These are phyloP conservation scores for Sequoiadendron giganteum DNA, from an alignment of 75 land plant species.

Conservation along the genomic window DNA sequence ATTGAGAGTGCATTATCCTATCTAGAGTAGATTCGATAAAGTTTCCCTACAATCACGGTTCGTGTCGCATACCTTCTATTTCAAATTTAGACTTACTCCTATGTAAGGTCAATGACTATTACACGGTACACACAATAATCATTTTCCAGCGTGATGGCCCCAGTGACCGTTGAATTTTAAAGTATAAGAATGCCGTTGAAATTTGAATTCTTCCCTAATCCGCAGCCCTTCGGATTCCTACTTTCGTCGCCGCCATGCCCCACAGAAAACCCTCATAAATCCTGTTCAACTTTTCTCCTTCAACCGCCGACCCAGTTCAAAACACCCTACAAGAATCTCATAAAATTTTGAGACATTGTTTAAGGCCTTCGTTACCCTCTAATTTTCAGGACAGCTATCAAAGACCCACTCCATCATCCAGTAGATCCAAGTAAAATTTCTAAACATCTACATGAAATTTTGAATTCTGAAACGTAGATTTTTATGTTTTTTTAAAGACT, in stretches of 20 bases:
- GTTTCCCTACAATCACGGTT: too few relatives aligned
- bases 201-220: neutral
- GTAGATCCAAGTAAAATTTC: neutral
- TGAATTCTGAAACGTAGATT: neutral
- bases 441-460: neutral
- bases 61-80: too few relatives aligned
- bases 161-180: neutral
- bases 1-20: too few relatives aligned
- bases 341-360: neutral
- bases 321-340: neutral
- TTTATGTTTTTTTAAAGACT: neutral
- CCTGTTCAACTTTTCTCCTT: neutral
- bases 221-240: neutral
- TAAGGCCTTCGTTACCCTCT: neutral
- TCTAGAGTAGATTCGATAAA: too few relatives aligned
- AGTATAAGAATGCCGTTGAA: neutral
- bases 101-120: neutral
- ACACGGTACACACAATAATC: neutral
- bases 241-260: constrained; percentile 1
- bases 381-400: neutral
- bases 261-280: neutral
- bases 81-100: too few relatives aligned
- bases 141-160: neutral
- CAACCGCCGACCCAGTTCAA: neutral
- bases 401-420: neutral